A percentile compares a stretch with the other conserved stretches of the same genome.
Evolutionary conservation across 192 early-diverging fungal species (phyloP).

Genomic region (Chytriomyces confervae): DNA sequence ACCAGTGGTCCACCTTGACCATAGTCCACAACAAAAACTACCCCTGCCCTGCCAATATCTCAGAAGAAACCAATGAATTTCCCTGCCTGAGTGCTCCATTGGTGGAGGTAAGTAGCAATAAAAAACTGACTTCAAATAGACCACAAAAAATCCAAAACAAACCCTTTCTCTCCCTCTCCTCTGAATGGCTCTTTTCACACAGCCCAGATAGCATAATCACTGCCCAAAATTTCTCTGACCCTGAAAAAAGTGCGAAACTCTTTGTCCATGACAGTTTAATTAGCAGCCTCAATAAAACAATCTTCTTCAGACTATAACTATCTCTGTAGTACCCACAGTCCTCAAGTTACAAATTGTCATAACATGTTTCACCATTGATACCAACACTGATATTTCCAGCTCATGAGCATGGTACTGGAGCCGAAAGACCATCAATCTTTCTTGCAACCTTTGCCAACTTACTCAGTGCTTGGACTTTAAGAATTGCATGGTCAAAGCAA

Average conservation of each 20-base stretch:
- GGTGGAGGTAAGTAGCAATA: conserved; percentile 36
- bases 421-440: too few relatives aligned
- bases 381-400: too few relatives aligned
- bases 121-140: conserved; percentile 25
- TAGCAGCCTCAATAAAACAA: conserved; percentile 47
- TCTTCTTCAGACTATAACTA: too few relatives aligned
- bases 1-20: too few relatives aligned
- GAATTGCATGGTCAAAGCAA: too few relatives aligned
- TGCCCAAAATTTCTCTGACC: conserved; percentile 55
- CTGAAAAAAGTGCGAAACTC: conserved; percentile 51
- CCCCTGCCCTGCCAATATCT: not conserved
- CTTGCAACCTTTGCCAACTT: too few relatives aligned
- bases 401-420: too few relatives aligned
- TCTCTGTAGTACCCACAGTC: too few relatives aligned
- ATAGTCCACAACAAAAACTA: too few relatives aligned
- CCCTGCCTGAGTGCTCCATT: conserved; percentile 37
- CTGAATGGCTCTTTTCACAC: conserved; percentile 55
- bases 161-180: conserved; percentile 30
- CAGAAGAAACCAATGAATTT: not conserved
- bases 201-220: conserved; percentile 52
- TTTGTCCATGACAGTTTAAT: conserved; percentile 51
- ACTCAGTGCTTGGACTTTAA: too few relatives aligned
- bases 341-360: too few relatives aligned
- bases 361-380: too few relatives aligned
- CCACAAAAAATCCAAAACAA: conserved; percentile 36